Evolutionary conservation across 2,329 filamentous ascomycete genomes (phyloP).

Genomic region (Fusarium sp.): DNA sequence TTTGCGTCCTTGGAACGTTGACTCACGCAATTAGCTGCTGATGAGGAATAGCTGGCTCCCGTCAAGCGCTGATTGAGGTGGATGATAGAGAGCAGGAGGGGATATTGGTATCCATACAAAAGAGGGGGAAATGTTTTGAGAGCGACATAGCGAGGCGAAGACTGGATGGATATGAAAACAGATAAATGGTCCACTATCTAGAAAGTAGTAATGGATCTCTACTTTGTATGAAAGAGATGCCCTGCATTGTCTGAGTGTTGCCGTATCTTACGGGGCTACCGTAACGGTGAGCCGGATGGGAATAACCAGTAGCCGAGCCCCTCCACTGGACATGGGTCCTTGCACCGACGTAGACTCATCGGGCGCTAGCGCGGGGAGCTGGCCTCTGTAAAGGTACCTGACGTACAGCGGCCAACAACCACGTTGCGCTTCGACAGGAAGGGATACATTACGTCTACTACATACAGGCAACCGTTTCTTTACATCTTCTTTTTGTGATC

Average conservation of each 20-base stretch:
- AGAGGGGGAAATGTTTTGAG: not conserved
- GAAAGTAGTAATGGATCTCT: not conserved
- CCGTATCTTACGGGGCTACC: not conserved
- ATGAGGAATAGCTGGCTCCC: not conserved
- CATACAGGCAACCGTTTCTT: constrained; percentile 5
- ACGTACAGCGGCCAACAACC: constrained; percentile 37
- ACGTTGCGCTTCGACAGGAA: constrained; percentile 40
- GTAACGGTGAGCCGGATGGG: not conserved
- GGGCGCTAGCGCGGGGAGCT: constrained; percentile 43
- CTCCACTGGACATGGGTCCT: constrained; percentile 3
- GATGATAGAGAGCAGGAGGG: not conserved
- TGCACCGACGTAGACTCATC: constrained; percentile 14
- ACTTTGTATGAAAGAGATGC: not conserved
- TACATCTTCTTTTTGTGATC: constrained; percentile 2
- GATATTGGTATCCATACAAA: not conserved
- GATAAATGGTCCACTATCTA: not conserved
- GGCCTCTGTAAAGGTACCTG: constrained; percentile 17
- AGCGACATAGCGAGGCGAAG: not conserved
- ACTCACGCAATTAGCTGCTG: constrained; percentile 5
- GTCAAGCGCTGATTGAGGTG: not conserved
- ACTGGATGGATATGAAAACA: not conserved
- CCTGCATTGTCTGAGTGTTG: not conserved
- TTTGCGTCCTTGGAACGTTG: constrained; percentile 8
- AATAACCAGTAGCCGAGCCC: constrained; percentile 17
- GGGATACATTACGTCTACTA: constrained; percentile 12